Evolutionary conservation across 1,139 yeast genomes (phyloP), one percentile per base, ranked within the genome.

Genomic region (Geotrichum bryndzae): DNA sequence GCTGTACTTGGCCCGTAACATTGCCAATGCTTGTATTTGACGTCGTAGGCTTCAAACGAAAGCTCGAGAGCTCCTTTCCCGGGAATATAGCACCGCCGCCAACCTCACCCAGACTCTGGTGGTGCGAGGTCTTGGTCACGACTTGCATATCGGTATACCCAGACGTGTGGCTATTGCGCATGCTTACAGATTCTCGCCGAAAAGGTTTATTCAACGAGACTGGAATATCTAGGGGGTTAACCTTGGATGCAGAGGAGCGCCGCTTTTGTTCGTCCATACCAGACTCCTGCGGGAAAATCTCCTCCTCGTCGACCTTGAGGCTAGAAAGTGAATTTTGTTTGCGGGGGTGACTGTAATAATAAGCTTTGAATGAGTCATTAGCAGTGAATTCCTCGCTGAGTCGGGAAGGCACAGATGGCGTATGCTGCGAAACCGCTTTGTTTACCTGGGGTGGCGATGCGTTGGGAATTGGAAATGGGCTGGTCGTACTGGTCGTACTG

Each of bases 381-480:
- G 72, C 68, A 8, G 73, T 62, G 61, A 70, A 62, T 65, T 73
- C 72, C 67, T 76, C 72, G 66, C 73, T 64, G 58, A 74, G 66
- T 45, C 75, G 67, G 23, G 75, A 74, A 23, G 76, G 77, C 46
- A 70, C 69, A n/a, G 70, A 68, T 22, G 74, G 79, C 13, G 69
- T 69, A 65, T 70, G 72, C 22, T 68, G 72, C 63, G 54, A 73
- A 71, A 61, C 71, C 70, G 62, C 74, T 74, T 69, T 78, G 63
- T 64, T 71, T 70, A 18, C 79, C 77, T 67, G 76, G 74, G 53
- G 80, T 72, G 61, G 78, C 68, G 51, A 77, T 66, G 71, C 62
- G 27, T 62, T 61, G n/a, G 65, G 55, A 59, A 66, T 53, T 58
- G 58, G 53, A 58, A 22, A 22, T 58, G 61, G 13, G 41, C 15